Evolutionary conservation across 805 yeast species (phyloP), one percentile per base, ranked within the genome.

Genomic region (Saccharomycopsis sp.): DNA sequence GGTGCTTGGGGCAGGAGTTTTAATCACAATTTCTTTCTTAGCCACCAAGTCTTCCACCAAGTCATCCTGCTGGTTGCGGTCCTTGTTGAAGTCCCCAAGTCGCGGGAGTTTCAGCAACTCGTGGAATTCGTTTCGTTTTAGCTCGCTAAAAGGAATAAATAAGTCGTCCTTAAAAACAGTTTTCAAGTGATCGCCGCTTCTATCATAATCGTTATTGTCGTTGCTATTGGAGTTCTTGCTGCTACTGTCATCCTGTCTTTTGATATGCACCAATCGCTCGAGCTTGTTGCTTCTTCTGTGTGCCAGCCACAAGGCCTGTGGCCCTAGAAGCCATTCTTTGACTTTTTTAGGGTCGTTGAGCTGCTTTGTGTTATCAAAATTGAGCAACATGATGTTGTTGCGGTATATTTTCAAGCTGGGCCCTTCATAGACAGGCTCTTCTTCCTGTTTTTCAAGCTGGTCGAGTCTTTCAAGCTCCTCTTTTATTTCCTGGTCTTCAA

Each of bases 1-100:
- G 16, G 92, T 92, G 2, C 83, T 75, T 2, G 92, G 94, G 1
- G 92, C 87, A 56, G 82, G 83, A 0, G 92, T 87, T 23, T 75
- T 78, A 54, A 87, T 76, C 14, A 73, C 78, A 20, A 80, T 66
- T 60, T 80, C 79, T 40, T 78, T 73, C 50, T 71, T 74, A 50
- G 73, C 73, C 24, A 75, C 47, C 3, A 34, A 34, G 9, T 52
- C 50, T 2, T 52, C 24, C 37, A 51, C 55, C 12, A 44, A 41
- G 34, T 54, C 57, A 8, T 37, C 9, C 1, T 44, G 24, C 9
- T 14, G 73, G 24, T 76, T 76, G 34, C 71, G 66, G 16, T 69
- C 70, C 50, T 71, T 72, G 56, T 73, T 76, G 58, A 69, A 76
- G 59, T 80, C 82, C 15, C 94, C 95, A 66, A 88, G 81, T 54